Evolutionary conservation across 768 basidiomycete species (phyloP), one percentile per base, ranked within the genome.

Genomic region (Wakefieldia striispora): DNA sequence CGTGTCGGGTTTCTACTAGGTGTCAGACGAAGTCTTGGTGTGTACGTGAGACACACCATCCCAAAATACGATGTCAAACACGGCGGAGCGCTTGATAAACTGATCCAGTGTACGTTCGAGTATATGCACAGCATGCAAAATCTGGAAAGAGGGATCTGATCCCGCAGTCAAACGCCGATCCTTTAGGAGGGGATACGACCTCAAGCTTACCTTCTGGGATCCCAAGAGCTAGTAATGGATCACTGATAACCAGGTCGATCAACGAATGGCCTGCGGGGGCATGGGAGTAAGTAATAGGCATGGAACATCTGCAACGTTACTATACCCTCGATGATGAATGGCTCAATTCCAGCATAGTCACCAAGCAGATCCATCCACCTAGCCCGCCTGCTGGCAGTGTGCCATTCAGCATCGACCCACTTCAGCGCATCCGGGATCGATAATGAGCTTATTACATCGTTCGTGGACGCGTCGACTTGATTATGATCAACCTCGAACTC

Each of bases 351-450:
- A 19, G 81, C 84, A 61, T 85, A 87, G 58, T 85, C 86, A 4
- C 84, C 83, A 24, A 87, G 66, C 9, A 87, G 70, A 62, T 87
- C 85, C 84, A 87, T 86, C 80, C 78, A 80, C 49, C 79, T 61
- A 12, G 72, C 75, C 23, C 60, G 51, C 49, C 71, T 66, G 59
- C 64, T 67, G 23, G 65, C 61, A 24, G 62, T 54, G 51, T 72
- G 78, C 78, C 78, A 79, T 39, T 49, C 49, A 13, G 50, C 53
- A 54, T 76, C 73, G 7, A 76, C 46, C 46, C 55, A 54, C 17
- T 56, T 47, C 14, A 75, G 45, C 2, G 72, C 65, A 13, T 59
- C 43, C 12, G 45, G 16, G 14, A 61, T 37, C 33, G 64, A 60
- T 33, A 53, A 29, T 33, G 50, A 45, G 27, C 8, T 2, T 9